Percentiles rank a stretch among this genome's conserved stretches.
Conservation (phyloP, 768 basidiomycete species). For the Macrolepiota fuliginosa region DNA sequence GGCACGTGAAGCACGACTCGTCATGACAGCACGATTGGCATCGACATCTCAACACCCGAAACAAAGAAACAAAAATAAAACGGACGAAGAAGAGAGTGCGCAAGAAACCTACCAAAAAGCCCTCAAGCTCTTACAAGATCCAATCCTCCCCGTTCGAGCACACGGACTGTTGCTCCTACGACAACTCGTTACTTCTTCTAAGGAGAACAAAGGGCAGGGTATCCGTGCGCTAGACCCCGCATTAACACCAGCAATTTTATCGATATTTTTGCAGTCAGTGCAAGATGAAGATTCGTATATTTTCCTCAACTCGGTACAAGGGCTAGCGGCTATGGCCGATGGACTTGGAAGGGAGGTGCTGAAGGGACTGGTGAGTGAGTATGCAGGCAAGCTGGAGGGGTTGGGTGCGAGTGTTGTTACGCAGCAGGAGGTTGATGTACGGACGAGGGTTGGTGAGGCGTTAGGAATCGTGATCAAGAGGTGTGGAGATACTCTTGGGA, state of each 20-base stretch:
- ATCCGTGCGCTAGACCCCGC: conserved; percentile 46
- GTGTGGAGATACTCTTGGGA: conserved; percentile 64
- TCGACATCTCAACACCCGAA: conserved; percentile 38
- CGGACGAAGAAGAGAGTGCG: conserved; percentile 36
- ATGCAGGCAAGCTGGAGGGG: conserved; percentile 53
- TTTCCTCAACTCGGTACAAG: conserved; percentile 90
- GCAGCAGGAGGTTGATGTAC: conserved; percentile 67
- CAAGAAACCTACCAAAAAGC: conserved; percentile 84
- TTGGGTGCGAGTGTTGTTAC: conserved; percentile 43
- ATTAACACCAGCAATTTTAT: conserved; percentile 78
- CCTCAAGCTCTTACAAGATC: conserved; percentile 84
- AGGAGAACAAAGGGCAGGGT: conserved; percentile 18
- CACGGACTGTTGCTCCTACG: conserved; percentile 86
- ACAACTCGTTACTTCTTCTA: conserved; percentile 57
- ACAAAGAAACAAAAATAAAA: conserved; percentile 16
- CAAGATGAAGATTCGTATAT: conserved; percentile 96
- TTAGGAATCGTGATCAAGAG: conserved; percentile 72
- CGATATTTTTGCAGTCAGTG: conserved; percentile 80
- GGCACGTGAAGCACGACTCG: conserved; percentile 77
- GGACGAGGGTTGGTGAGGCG: conserved; percentile 83
- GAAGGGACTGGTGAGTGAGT: conserved; percentile 61
- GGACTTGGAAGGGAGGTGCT: conserved; percentile 73
- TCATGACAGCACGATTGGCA: conserved; percentile 79
- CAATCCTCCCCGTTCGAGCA: conserved; percentile 89
- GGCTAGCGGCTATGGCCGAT: conserved; percentile 83